Base-by-base conservation (phyloP, 164 flowering plant species). In the Vitis vinifera region DNA sequence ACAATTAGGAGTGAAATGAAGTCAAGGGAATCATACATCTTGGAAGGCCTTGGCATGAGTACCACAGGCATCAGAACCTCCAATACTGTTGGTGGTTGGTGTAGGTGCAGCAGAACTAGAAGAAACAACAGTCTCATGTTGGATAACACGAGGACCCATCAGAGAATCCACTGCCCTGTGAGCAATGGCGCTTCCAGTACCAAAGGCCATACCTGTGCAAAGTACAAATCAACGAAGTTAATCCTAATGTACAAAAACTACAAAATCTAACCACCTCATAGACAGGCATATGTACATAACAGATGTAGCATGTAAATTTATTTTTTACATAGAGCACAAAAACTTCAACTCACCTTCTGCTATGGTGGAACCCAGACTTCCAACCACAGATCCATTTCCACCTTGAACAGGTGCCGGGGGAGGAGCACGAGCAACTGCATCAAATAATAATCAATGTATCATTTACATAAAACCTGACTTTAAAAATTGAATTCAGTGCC, bases 131-230 rank as follows among this genome's bases (percentile, higher is more conserved):
- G 59, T 66, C 51, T 66, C 69, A 55, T 66, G 69, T 66, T 53
- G 10, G 27, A 66, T 53, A 7, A 55, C 60, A 37, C 69, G 69
- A 8, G 69, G 69, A 29, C 69, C 69, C 49, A 66, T 16, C 23
- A 66, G 9, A 29, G 59, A 59, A 55, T 66, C 68, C 57, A 66
- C 68, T 29, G 68, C 68, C 47, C 68, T 52, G 50, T 53, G 68
- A 27, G 59, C 68, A 4, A 66, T 11, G 27, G 59, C 68, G 9
- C 59, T 53, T 13, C 68, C 68, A 52, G 55, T 48, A 27, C 68
- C 68, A 66, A 66, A 31, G 44, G 44, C 44, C 44, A 31, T 6
- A 8, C 44, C 44, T 31, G 44, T 31, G 44, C 44, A 31, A 31
- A 4, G 3, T 4, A 31, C 44, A 31, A 31, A 31, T 6, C 44